Evolutionary conservation across 192 early-diverging fungal species (phyloP), one percentile per base, ranked within the genome.

Genomic region (Umbelopsis isabellina): DNA sequence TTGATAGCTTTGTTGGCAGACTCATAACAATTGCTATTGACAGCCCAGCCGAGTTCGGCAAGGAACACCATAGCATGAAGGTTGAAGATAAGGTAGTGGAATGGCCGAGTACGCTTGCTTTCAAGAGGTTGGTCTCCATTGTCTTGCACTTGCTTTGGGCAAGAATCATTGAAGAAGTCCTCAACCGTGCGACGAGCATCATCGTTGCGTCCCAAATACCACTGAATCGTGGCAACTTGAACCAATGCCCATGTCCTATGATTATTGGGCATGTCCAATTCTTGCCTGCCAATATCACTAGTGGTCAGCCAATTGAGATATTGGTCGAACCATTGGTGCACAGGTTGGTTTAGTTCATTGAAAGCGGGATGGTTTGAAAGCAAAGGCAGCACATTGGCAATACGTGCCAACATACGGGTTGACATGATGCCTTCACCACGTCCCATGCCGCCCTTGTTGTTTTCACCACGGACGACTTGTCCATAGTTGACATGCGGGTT

Each of bases 71-170:
- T 65, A 15, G 79, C 79, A 21, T 77, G 61, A 33, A 80, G 33
- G 41, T 80, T 80, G 45, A 80, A 80, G 1, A 61, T 64, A 15
- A 77, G 69, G 18, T 80, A 80, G 37, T 80, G 75, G 44, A 68
- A 81, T 16, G 80, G 80, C 27, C 52, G 46, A 10, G 76, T 69
- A 37, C 80, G 65, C 18, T 53, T 49, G 22, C 48, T 65, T 64
- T 81, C 80, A 21, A 70, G 30, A 7, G 80, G 77, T 25, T 81
- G 80, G 22, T 81, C 70, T 15, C 80, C 80, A 21, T 65, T 78
- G 5, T 25, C 45, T 20, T 66, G 66, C 8, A 81, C 58, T 35
- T 75, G 77, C 6, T 68, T 44, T 21, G 70, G 66, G 16, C 67
- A 52, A 15, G 23, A 50, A 3, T 23, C 37, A 2, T 50, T 7